Evolutionary conservation across 805 yeast genomes (phyloP).

Genomic region (Candida silvicultrix): DNA sequence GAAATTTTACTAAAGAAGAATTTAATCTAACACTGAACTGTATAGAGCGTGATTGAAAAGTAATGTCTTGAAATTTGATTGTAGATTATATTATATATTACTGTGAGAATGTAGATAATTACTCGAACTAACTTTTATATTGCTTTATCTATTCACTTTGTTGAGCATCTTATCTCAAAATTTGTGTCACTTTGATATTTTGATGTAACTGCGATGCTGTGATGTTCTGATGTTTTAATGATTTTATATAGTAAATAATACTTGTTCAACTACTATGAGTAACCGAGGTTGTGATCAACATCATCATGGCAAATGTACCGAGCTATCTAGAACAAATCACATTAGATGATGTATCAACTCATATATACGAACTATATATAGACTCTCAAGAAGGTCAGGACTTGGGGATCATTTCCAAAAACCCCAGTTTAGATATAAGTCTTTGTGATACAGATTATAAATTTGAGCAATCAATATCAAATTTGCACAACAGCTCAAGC

Average conservation of each 20-base stretch:
- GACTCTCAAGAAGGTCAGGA: constrained; percentile 6
- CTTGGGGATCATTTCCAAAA: constrained; percentile 20
- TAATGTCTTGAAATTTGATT: background rate
- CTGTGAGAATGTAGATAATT: no score
- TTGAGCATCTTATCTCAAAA: no score
- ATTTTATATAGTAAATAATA: no score
- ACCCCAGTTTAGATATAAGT: constrained; percentile 19
- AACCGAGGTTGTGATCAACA: no score
- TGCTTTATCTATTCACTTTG: no score
- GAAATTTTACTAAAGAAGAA: constrained; percentile 78
- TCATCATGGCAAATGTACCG: background rate
- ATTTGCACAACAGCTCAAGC: constrained; percentile 26
- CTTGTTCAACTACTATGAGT: no score
- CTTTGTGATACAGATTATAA: constrained; percentile 11
- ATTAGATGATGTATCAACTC: constrained; percentile 9
- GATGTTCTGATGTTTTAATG: no score
- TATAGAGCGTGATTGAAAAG: background rate
- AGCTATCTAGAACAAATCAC: constrained; percentile 8
- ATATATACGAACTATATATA: constrained; percentile 15
- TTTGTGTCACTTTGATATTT: no score
- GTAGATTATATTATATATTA: no score
- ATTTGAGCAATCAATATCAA: constrained; percentile 27
- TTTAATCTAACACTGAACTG: constrained; percentile 40
- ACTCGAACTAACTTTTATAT: no score
- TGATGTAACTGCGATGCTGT: no score